Percentiles rank a stretch among this genome's conserved stretches.
phyloP scores from a whole-genome alignment of 2,329 filamentous ascomycete species.

The Colletotrichum lini region DNA sequence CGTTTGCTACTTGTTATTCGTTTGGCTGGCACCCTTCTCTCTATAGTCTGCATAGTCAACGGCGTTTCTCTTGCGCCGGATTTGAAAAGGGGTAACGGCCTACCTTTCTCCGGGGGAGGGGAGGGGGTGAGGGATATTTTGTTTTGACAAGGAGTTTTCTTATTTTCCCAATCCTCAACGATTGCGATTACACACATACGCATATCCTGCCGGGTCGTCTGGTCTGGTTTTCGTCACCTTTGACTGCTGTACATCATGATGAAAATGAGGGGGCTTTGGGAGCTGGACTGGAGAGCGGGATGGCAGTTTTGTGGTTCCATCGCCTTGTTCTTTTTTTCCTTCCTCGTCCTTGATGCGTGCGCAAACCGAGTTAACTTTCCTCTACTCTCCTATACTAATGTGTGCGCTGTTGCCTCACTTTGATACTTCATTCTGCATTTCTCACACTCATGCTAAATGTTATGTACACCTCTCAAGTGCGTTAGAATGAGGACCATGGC shows the following conservation, averaged over 20 bases:
- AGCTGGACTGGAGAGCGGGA: background rate
- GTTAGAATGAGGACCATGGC: too few species aligned
- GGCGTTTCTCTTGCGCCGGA: conserved; percentile 22
- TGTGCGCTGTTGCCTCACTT: background rate
- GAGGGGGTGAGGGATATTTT: background rate
- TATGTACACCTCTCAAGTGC: background rate
- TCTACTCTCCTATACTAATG: background rate
- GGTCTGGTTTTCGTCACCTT: background rate
- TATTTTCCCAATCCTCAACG: conserved; percentile 1
- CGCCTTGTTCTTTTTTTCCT: background rate
- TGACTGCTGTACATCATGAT: conserved; percentile 21
- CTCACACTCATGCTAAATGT: background rate
- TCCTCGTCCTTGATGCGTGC: background rate
- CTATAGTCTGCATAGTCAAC: conserved; percentile 24
- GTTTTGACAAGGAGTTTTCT: conserved; percentile 25
- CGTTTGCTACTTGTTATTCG: background rate
- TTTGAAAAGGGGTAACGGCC: background rate
- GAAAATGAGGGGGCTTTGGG: background rate
- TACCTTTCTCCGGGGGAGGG: background rate
- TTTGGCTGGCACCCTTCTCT: conserved; percentile 7
- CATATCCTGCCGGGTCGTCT: background rate
- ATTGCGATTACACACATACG: conserved; percentile 2
- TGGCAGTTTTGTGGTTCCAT: background rate
- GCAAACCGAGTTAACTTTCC: conserved; percentile 2
- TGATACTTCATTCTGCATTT: background rate